phyloP scores from a whole-genome alignment of 2,329 filamentous ascomycete genomes.

The Chaetothyriales sp. region DNA sequence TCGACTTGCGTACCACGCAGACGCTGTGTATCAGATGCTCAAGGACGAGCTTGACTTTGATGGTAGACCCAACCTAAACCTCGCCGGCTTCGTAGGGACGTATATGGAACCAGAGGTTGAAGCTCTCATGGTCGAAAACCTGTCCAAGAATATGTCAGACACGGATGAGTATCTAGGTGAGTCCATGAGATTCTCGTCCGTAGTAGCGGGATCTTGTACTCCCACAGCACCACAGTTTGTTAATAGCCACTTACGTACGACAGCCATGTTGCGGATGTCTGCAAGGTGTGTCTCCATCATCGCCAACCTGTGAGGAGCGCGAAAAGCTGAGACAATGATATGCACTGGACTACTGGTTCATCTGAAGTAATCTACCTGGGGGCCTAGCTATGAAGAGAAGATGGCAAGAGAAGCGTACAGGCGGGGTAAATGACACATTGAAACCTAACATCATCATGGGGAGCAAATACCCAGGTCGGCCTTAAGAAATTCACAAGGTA shows the following conservation, averaged over 20 bases:
- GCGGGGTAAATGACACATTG: slow-evolving; percentile 47
- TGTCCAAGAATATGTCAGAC: slow-evolving; percentile 60
- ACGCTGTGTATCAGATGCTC: slow-evolving; percentile 52
- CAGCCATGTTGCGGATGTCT: slow-evolving; percentile 46
- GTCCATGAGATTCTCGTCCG: no score
- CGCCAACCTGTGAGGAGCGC: slow-evolving; percentile 50
- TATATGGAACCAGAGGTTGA: slow-evolving; percentile 57
- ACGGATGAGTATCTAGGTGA: slow-evolving; percentile 44
- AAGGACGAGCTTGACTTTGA: slow-evolving; percentile 52
- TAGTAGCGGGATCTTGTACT: no score
- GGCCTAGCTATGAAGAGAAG: slow-evolving; percentile 61
- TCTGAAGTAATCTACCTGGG: slow-evolving; percentile 59
- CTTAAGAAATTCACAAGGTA: slow-evolving; percentile 61
- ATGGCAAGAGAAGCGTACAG: slow-evolving; percentile 52
- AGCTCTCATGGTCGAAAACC: slow-evolving; percentile 52
- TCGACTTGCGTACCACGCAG: slow-evolving; percentile 25
- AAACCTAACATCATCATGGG: slow-evolving; percentile 65
- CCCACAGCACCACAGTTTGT: no score
- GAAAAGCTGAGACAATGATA: slow-evolving; percentile 49
- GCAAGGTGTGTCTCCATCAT: slow-evolving; percentile 56
- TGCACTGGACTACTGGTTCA: slow-evolving; percentile 57
- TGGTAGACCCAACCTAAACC: slow-evolving; percentile 53
- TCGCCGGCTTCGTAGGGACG: slow-evolving; percentile 56
- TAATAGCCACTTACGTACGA: no score
- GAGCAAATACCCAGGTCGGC: slow-evolving; percentile 58